Conservation (phyloP, 2,329 filamentous ascomycete genomes). For the Cercospora sp. region DNA sequence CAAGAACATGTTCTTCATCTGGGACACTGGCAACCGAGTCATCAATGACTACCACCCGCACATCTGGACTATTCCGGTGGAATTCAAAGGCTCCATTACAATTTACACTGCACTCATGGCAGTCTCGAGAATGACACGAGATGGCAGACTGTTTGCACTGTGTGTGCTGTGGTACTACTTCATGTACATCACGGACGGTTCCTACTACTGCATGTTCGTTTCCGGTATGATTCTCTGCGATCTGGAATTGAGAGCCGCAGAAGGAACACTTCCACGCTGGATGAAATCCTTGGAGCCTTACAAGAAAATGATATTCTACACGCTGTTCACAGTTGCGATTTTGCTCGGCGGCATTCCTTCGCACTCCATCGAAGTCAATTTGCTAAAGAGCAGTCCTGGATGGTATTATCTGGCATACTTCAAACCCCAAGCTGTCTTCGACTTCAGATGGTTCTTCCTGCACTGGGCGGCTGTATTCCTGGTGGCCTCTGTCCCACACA, state of each 20-base stretch:
- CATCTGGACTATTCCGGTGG: constrained; percentile 64
- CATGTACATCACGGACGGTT: constrained; percentile 66
- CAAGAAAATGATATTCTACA: constrained; percentile 55
- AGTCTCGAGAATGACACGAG: constrained; percentile 56
- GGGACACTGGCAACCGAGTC: constrained; percentile 57
- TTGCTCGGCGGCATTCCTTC: constrained; percentile 64
- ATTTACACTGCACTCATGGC: constrained; percentile 60
- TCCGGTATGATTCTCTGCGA: constrained; percentile 64
- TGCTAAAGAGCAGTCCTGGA: constrained; percentile 57
- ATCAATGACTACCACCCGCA: constrained; percentile 62
- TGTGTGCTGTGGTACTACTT: constrained; percentile 62
- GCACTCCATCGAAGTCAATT: constrained; percentile 49
- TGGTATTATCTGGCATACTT: constrained; percentile 62
- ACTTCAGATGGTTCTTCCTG: constrained; percentile 38
- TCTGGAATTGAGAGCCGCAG: constrained; percentile 56
- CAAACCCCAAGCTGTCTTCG: constrained; percentile 38
- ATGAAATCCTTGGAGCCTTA: constrained; percentile 50
- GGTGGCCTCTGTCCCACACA: constrained; percentile 57
- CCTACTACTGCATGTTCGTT: constrained; percentile 61
- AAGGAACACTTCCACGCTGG: constrained; percentile 53
- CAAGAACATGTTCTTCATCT: constrained; percentile 70
- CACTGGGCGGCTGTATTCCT: constrained; percentile 55
- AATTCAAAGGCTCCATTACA: constrained; percentile 64
- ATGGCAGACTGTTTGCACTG: constrained; percentile 57
- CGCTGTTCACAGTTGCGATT: constrained; percentile 54